phyloP scores from a whole-genome alignment of 2,329 filamentous ascomycete species.

The Orbilia ellipsospora region DNA sequence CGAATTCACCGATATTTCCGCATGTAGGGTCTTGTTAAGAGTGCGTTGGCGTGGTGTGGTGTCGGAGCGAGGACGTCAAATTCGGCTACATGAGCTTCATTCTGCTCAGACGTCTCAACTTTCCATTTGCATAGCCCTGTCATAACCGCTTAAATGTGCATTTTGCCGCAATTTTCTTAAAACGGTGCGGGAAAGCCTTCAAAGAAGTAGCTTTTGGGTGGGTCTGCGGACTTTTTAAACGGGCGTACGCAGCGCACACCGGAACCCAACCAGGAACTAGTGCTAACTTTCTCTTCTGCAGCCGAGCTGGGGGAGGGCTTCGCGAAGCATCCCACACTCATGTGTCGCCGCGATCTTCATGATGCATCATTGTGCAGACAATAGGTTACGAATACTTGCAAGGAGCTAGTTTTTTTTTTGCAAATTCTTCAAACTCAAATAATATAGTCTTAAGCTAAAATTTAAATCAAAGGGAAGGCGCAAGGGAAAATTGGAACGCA shows the following conservation, averaged over 20 bases:
- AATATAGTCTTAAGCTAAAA: no score
- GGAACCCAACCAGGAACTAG: not conserved
- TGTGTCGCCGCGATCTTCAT: not conserved
- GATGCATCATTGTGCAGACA: no score
- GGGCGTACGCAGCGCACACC: not conserved
- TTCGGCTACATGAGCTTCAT: slow-evolving; percentile 2
- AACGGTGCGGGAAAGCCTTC: no score
- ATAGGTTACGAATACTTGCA: no score
- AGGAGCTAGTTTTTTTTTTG: no score
- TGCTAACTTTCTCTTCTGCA: not conserved
- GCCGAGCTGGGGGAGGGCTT: not conserved
- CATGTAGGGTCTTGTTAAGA: not conserved
- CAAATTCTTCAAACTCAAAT: no score
- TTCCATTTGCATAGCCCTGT: slow-evolving; percentile 9
- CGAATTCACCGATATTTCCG: not conserved
- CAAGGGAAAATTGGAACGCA: not conserved
- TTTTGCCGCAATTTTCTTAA: no score
- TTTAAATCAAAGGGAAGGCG: not conserved
- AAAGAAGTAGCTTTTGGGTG: no score
- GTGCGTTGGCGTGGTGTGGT: slow-evolving; percentile 1
- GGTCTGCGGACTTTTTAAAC: not conserved
- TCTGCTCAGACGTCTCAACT: not conserved
- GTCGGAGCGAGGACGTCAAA: not conserved
- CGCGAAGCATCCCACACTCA: not conserved
- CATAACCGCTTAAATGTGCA: not conserved